Evolutionary conservation across 345 rosid species (phyloP).

Genomic region (Iberis pinnata): DNA sequence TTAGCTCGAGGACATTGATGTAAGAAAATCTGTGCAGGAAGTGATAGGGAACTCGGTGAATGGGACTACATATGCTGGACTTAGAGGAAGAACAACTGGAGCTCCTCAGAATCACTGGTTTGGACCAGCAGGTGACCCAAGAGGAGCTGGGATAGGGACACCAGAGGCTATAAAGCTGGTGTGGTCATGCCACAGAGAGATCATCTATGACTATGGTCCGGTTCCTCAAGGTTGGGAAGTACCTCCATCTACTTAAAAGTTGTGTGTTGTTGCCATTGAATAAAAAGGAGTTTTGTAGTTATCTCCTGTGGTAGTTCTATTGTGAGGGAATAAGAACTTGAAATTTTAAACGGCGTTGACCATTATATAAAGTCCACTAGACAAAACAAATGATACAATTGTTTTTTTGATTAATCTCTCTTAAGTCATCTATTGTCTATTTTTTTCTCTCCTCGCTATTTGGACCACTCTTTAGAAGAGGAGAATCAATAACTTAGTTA

Average conservation of each 20-base stretch:
- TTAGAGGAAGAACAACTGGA: constrained; percentile 94
- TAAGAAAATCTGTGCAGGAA: constrained; percentile 45
- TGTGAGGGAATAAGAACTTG: constrained; percentile 12
- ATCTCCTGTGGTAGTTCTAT: constrained; percentile 19
- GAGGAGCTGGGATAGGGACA: constrained; percentile 97
- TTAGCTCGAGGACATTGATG: background rate
- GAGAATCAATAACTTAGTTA: too few relatives aligned
- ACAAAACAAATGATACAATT: too few relatives aligned
- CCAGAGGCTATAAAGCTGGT: constrained; percentile 96
- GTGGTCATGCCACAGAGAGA: constrained; percentile 96
- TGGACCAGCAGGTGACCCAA: constrained; percentile 97
- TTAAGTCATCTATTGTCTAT: too few relatives aligned
- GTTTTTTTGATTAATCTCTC: too few relatives aligned
- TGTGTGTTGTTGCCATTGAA: constrained; percentile 8
- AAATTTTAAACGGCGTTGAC: constrained; percentile 11
- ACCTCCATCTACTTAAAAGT: constrained; percentile 63
- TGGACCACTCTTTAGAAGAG: too few relatives aligned
- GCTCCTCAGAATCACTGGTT: constrained; percentile 99
- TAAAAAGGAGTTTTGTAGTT: constrained; percentile 18
- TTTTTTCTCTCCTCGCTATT: too few relatives aligned
- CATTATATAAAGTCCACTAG: too few relatives aligned
- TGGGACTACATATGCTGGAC: constrained; percentile 92
- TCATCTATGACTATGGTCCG: constrained; percentile 87
- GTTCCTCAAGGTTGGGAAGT: constrained; percentile 63
- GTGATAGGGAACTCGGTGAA: constrained; percentile 84